A percentile compares a stretch with the other conserved stretches of the same genome.
Conservation (phyloP, 148 eudicot genomes). For the Amaranthus cruentus region DNA sequence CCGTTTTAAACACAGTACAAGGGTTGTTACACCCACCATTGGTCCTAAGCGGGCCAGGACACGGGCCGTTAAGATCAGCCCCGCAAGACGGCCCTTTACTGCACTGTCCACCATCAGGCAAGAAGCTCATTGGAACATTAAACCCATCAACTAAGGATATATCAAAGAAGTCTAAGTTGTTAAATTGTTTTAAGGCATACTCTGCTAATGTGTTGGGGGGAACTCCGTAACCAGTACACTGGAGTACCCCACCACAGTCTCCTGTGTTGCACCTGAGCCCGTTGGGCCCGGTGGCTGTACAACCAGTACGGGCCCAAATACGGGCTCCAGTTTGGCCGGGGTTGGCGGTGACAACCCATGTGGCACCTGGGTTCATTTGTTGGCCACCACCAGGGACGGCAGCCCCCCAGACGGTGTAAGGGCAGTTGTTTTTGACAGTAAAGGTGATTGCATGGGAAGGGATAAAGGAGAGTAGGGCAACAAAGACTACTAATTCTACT, state of each 20-base stretch:
- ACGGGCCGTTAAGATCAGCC: slow-evolving; percentile 26
- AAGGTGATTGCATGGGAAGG: slow-evolving; percentile 20
- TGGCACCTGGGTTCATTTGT: slow-evolving; percentile 15
- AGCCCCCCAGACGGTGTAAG: slow-evolving; percentile 27
- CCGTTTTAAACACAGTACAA: slow-evolving; percentile 34
- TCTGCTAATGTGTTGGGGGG: slow-evolving; percentile 36
- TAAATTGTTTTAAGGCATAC: slow-evolving; percentile 14
- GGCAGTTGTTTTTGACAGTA: slow-evolving; percentile 20
- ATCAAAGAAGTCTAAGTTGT: slow-evolving; percentile 30
- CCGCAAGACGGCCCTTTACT: slow-evolving; percentile 22
- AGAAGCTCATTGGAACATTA: slow-evolving; percentile 31
- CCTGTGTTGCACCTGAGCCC: slow-evolving; percentile 27
- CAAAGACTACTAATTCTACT: background rate
- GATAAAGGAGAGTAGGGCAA: slow-evolving; percentile 12
- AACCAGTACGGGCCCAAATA: slow-evolving; percentile 25
- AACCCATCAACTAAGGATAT: slow-evolving; percentile 36
- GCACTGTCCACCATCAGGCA: slow-evolving; percentile 18
- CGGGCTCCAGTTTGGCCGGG: slow-evolving; percentile 21
- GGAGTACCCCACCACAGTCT: slow-evolving; percentile 31
- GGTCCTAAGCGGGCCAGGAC: slow-evolving; percentile 28
- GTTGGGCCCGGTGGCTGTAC: slow-evolving; percentile 14
- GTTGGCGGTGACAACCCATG: slow-evolving; percentile 16
- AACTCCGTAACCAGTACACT: slow-evolving; percentile 24
- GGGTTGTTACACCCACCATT: slow-evolving; percentile 45
- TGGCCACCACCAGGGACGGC: slow-evolving; percentile 25